Percentiles rank a stretch among this genome's conserved stretches.
These are phyloP conservation scores for Russula dissimulans DNA, from an alignment of 768 basidiomycete genomes.

Conservation along the genomic window DNA sequence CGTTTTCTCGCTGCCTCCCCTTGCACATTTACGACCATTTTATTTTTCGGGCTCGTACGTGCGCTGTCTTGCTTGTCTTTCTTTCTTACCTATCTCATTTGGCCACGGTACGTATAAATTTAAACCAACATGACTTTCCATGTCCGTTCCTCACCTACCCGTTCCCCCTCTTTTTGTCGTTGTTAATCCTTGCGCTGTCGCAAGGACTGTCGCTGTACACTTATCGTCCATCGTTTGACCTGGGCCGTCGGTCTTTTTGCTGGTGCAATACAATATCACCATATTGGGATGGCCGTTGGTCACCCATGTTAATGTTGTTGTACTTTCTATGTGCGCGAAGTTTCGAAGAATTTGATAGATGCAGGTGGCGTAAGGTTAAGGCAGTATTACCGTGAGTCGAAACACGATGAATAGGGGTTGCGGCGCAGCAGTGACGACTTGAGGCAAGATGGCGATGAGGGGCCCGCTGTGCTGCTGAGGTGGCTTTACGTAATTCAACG, in stretches of 20 bases:
- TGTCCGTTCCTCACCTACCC: slow-evolving; percentile 15
- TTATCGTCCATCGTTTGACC: slow-evolving; percentile 1
- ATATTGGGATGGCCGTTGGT: slow-evolving; percentile 2
- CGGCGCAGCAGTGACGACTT: no score
- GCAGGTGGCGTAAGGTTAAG: background rate
- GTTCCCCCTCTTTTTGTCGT: slow-evolving; percentile 19
- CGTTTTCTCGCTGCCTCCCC: background rate
- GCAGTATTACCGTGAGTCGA: background rate
- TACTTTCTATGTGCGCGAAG: background rate
- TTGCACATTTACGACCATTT: slow-evolving; percentile 12
- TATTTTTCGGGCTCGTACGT: slow-evolving; percentile 5
- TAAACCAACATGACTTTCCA: slow-evolving; percentile 22
- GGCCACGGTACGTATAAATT: slow-evolving; percentile 14
- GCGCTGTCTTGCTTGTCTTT: background rate
- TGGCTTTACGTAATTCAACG: no score
- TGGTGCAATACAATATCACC: slow-evolving; percentile 14
- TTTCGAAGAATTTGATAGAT: no score
- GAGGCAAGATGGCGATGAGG: no score
- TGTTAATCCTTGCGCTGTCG: slow-evolving; percentile 12
- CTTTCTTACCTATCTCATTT: background rate
- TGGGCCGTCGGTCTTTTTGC: background rate
- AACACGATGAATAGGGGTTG: no score
- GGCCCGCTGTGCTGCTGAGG: no score
- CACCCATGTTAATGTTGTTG: slow-evolving; percentile 16
- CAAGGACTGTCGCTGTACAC: slow-evolving; percentile 12